phyloP scores from a whole-genome alignment of 1,139 yeast genomes.

The Oligophagozyma castellii region DNA sequence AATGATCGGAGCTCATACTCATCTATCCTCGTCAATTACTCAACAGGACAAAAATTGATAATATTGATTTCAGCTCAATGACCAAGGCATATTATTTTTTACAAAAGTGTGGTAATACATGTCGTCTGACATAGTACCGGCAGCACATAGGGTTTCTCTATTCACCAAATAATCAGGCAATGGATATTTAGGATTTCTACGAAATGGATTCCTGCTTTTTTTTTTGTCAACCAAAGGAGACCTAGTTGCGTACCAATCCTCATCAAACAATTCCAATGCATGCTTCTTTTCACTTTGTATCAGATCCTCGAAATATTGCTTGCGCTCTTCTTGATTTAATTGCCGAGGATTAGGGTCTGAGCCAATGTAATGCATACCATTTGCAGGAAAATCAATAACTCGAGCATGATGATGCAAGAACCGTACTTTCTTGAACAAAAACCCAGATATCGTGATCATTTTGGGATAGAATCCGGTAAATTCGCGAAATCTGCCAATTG shows the following conservation, averaged over 20 bases:
- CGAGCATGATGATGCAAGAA: constrained; percentile 43
- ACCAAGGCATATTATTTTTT: too few species aligned
- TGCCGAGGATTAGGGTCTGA: constrained; percentile 41
- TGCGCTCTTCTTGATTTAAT: constrained; percentile 12
- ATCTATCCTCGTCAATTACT: too few species aligned
- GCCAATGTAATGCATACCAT: constrained; percentile 36
- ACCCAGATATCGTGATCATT: constrained; percentile 48
- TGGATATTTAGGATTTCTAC: neutral
- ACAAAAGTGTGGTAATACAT: too few species aligned
- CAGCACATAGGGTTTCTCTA: too few species aligned
- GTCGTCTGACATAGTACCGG: too few species aligned
- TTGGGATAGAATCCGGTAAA: constrained; percentile 35
- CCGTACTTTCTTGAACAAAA: constrained; percentile 54
- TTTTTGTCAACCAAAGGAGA: constrained; percentile 18
- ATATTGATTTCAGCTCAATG: too few species aligned
- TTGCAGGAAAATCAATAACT: constrained; percentile 17
- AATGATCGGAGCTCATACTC: too few species aligned
- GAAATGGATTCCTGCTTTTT: constrained; percentile 43
- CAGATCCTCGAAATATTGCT: constrained; percentile 29
- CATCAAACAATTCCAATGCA: constrained; percentile 43
- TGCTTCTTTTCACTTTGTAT: constrained; percentile 34
- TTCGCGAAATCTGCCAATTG: constrained; percentile 44
- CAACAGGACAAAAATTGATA: too few species aligned
- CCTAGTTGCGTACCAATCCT: constrained; percentile 49
- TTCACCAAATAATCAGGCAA: too few species aligned